Base-by-base conservation (phyloP, 2,329 filamentous ascomycete genomes). In the Coleophoma crateriformis region DNA sequence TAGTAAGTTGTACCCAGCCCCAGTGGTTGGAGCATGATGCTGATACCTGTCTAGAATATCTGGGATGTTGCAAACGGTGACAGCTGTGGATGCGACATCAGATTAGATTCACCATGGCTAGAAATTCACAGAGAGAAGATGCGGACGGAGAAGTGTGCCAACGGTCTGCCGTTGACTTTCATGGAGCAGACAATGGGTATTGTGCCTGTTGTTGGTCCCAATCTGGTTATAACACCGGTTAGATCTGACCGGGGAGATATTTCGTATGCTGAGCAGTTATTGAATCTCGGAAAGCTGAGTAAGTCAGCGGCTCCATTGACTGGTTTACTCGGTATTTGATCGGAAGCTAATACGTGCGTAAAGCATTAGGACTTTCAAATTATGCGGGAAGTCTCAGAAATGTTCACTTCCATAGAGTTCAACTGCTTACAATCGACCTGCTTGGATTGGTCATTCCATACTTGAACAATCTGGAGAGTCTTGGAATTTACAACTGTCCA, bases 401-500 rank as follows among this genome's bases (percentile, higher is more conserved):
- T 4, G 37, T 64, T 1, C 60, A 64, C 15, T 49, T 64, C 11
- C 62, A 64, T 33, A 50, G 59, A 4, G 49, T 59, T 11, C 55
- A 55, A 4, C 58, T 64, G 33, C 46, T 64, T 7, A 58, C 53
- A 0, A 47, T 40, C 4, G 45, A 58, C 2, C 33, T 61, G 10
- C 54, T 64, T 2, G 47, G 40, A 1, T 48, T 65, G 1, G 10
- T 64, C 1, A 53, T 65, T 22, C 62, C 61, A 1, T 47, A 55
- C 20, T 58, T 65, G 54, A 43, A 44, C 14, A 59, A 61, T 5
- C 44, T 65, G 2, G 53, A 50, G 14, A 43, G 48, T 4, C 41
- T 65, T 7, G 61, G 61, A 1, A 50, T 65, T 10, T 62, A 62
- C 32, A 58, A 58, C 15, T 65, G 62, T 27, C 53, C 49, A 37